These are phyloP conservation scores for Podospora comata DNA, from an alignment of 495 filamentous ascomycete genomes.

Conservation along the genomic window DNA sequence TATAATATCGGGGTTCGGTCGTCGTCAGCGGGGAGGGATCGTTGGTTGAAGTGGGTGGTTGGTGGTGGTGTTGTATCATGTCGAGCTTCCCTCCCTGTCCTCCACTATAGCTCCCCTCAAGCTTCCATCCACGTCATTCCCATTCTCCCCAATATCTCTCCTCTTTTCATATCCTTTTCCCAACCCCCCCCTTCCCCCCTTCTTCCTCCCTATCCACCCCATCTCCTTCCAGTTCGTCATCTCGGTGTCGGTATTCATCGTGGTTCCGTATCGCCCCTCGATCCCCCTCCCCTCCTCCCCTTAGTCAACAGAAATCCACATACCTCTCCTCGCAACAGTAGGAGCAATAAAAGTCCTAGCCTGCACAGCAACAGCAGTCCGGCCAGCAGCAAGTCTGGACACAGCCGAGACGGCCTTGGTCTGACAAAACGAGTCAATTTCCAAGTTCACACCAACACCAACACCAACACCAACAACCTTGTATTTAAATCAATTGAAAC, in stretches of 20 bases:
- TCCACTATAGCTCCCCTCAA: slow-evolving; percentile 7
- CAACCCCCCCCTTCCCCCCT: background rate
- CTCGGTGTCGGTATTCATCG: background rate
- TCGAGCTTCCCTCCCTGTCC: background rate
- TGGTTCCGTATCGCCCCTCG: slow-evolving; percentile 17
- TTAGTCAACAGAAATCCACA: slow-evolving; percentile 34
- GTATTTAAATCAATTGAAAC: background rate
- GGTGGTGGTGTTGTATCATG: slow-evolving; percentile 18
- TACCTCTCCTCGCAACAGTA: slow-evolving; percentile 73
- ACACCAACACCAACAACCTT: too few species aligned
- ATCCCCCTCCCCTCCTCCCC: background rate
- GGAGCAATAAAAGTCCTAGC: slow-evolving; percentile 80
- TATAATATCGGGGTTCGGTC: too few species aligned
- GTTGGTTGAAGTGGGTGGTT: background rate
- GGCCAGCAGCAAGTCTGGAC: slow-evolving; percentile 65
- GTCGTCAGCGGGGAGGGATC: background rate
- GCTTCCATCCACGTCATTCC: background rate
- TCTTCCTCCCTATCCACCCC: background rate
- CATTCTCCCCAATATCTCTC: background rate
- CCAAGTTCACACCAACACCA: background rate
- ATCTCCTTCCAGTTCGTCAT: background rate
- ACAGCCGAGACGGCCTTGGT: slow-evolving; percentile 62
- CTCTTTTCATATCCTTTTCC: background rate
- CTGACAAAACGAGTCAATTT: slow-evolving; percentile 32
- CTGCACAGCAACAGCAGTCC: slow-evolving; percentile 62